Evolutionary conservation across 192 early-diverging fungal genomes (phyloP).

Genomic region (Coemansia biformis): DNA sequence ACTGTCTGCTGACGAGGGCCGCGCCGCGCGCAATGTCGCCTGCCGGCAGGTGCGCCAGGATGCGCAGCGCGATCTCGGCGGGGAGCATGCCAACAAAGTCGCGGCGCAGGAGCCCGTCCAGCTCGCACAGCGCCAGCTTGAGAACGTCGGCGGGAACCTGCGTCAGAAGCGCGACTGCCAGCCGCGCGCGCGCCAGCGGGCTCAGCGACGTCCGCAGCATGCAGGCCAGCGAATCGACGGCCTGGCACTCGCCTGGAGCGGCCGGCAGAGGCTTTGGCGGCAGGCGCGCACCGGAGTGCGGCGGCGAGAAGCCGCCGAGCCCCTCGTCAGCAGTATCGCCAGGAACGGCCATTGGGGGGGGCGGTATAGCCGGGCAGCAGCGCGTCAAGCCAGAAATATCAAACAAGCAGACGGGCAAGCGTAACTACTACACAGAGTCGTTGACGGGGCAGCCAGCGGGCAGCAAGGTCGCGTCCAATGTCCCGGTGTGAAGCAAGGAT

Average conservation of each 20-base stretch:
- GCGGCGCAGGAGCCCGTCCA: slow-evolving; percentile 32
- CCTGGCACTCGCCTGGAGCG: background rate
- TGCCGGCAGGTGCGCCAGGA: slow-evolving; percentile 25
- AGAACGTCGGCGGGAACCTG: slow-evolving; percentile 32
- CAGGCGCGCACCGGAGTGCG: background rate
- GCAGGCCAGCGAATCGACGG: slow-evolving; percentile 20
- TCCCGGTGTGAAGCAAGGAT: too few species aligned
- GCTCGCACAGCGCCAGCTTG: slow-evolving; percentile 13
- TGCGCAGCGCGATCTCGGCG: slow-evolving; percentile 26
- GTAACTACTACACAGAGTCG: too few species aligned
- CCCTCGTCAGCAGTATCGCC: slow-evolving; percentile 23
- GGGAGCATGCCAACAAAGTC: slow-evolving; percentile 45
- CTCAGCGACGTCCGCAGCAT: slow-evolving; percentile 13
- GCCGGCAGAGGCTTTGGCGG: background rate
- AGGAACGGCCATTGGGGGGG: slow-evolving; percentile 5
- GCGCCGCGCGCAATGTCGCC: slow-evolving; percentile 20
- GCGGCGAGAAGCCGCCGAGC: slow-evolving; percentile 18
- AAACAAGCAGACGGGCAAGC: too few species aligned
- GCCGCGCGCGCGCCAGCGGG: slow-evolving; percentile 21
- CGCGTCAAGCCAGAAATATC: background rate
- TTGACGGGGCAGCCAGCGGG: too few species aligned
- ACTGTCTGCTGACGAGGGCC: slow-evolving; percentile 29
- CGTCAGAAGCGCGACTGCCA: slow-evolving; percentile 29
- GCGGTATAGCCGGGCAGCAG: too few species aligned
- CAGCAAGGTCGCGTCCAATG: too few species aligned